These are phyloP conservation scores for Starmerella apis DNA, from an alignment of 805 yeast species.

Conservation along the genomic window DNA sequence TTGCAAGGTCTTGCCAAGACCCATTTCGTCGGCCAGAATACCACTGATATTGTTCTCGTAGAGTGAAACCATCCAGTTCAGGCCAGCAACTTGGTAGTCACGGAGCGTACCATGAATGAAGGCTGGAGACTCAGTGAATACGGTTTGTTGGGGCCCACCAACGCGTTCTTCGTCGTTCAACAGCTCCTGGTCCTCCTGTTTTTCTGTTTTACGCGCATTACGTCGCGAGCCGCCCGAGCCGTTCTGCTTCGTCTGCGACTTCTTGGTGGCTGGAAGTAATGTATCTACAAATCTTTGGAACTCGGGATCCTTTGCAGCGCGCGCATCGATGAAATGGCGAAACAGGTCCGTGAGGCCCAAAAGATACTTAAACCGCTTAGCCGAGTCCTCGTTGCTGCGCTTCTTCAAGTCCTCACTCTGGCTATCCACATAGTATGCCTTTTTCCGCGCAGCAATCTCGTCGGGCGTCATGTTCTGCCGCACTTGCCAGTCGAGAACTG, in stretches of 20 bases:
- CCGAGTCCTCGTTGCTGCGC: slow-evolving; percentile 47
- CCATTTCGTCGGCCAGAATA: slow-evolving; percentile 96
- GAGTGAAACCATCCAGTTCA: slow-evolving; percentile 84
- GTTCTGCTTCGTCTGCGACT: slow-evolving; percentile 19
- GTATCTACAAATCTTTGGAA: slow-evolving; percentile 35
- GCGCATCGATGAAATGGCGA: slow-evolving; percentile 73
- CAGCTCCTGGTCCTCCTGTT: slow-evolving; percentile 91
- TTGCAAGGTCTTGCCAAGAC: slow-evolving; percentile 90
- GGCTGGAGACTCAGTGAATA: slow-evolving; percentile 77
- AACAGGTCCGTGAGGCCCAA: slow-evolving; percentile 76
- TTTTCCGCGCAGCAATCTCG: slow-evolving; percentile 25
- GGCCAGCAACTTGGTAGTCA: slow-evolving; percentile 88
- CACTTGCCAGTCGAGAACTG: neutral
- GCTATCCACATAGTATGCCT: slow-evolving; percentile 28
- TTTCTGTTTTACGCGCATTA: slow-evolving; percentile 70
- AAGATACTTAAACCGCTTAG: slow-evolving; percentile 68
- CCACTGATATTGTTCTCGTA: slow-evolving; percentile 86
- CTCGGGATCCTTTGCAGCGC: slow-evolving; percentile 66
- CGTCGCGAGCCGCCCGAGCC: slow-evolving; percentile 34
- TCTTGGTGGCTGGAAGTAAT: slow-evolving; percentile 24
- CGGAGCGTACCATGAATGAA: slow-evolving; percentile 66
- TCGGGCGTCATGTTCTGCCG: slow-evolving; percentile 8
- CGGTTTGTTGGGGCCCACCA: slow-evolving; percentile 44
- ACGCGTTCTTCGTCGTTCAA: slow-evolving; percentile 67
- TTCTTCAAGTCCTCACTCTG: slow-evolving; percentile 24